Evolutionary conservation across 805 yeast species (phyloP).

Genomic region (Helenozyma baotianmanensis): DNA sequence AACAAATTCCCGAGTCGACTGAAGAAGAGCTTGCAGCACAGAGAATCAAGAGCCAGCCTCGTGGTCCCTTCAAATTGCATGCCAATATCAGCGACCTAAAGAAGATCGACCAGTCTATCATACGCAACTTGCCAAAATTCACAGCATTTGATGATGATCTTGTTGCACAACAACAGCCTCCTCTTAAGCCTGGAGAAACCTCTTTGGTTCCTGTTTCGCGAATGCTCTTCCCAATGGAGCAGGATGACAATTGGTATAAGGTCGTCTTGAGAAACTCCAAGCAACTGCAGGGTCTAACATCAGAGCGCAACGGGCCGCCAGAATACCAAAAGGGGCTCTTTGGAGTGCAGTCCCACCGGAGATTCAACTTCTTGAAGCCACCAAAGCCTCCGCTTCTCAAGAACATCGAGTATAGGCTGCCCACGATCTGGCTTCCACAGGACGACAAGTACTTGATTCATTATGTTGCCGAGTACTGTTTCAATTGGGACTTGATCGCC

Average conservation of each 20-base stretch:
- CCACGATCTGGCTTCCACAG: conserved; percentile 94
- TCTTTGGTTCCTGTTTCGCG: conserved; percentile 58
- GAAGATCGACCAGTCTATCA: conserved; percentile 43
- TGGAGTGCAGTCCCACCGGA: conserved; percentile 46
- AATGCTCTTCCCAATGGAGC: conserved; percentile 58
- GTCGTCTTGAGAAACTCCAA: conserved; percentile 42
- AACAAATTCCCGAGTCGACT: conserved; percentile 23
- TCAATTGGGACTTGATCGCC: conserved; percentile 91
- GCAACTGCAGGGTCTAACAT: too few species aligned
- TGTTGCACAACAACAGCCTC: conserved; percentile 9
- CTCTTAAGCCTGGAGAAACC: conserved; percentile 23
- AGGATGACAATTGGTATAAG: conserved; percentile 60
- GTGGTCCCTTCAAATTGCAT: conserved; percentile 43
- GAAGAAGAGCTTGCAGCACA: conserved; percentile 26
- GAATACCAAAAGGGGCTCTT: conserved; percentile 56
- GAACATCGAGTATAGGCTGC: conserved; percentile 77
- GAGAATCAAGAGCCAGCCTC: conserved; percentile 1
- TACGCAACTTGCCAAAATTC: conserved; percentile 45
- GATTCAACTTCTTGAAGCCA: conserved; percentile 67
- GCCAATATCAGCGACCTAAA: conserved; percentile 39
- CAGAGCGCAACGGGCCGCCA: conserved; percentile 23
- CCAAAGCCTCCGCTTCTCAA: conserved; percentile 87
- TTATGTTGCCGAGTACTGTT: conserved; percentile 79
- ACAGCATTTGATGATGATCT: conserved; percentile 42
- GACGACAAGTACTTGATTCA: conserved; percentile 80